Evolutionary conservation across 495 filamentous ascomycete species (phyloP).

Genomic region (Penicillium verhagenii): DNA sequence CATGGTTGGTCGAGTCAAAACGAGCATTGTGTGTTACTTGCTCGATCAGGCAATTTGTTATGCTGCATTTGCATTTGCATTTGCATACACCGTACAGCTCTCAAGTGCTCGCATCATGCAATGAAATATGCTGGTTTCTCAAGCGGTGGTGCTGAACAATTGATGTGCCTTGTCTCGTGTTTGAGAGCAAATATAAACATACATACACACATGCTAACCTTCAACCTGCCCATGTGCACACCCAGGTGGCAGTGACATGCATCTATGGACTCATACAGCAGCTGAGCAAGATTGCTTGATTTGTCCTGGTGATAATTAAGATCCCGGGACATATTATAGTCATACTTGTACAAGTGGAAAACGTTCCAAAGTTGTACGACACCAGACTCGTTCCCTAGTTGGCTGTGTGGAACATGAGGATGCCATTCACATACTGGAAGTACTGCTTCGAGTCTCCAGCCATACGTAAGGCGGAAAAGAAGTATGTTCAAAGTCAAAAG

Average conservation of each 20-base stretch:
- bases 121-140: neutral
- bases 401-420: too few relatives aligned
- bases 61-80: neutral
- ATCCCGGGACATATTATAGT: too few relatives aligned
- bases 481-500: slow-evolving; percentile 3
- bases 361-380: neutral
- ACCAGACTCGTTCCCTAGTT: neutral
- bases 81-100: too few relatives aligned
- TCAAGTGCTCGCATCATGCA: neutral
- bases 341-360: too few relatives aligned
- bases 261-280: too few relatives aligned
- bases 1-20: slow-evolving; percentile 4
- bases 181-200: too few relatives aligned
- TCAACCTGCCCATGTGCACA: too few relatives aligned
- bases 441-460: neutral
- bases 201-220: too few relatives aligned
- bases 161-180: neutral
- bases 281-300: too few relatives aligned
- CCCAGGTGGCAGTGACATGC: too few relatives aligned
- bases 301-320: too few relatives aligned
- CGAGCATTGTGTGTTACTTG: neutral
- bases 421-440: too few relatives aligned
- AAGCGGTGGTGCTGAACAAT: neutral
- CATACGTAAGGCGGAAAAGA: neutral
- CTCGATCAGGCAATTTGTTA: neutral